Percentiles rank a stretch among this genome's conserved stretches.
These are phyloP conservation scores for Rutstroemia sp. DNA, from an alignment of 2,329 filamentous ascomycete species.

Conservation along the genomic window DNA sequence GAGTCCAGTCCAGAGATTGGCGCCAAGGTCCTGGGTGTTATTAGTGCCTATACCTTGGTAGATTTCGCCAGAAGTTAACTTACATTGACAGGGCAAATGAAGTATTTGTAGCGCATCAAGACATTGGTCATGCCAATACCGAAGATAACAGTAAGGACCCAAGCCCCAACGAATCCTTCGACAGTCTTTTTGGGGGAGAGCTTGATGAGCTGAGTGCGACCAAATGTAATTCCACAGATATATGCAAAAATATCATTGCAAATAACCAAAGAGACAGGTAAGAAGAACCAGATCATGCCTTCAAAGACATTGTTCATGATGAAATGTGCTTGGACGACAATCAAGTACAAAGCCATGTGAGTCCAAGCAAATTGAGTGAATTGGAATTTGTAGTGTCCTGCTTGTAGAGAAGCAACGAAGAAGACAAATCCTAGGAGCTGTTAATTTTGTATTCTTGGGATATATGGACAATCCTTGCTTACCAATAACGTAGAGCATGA, in stretches of 20 bases:
- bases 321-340: conserved; percentile 96
- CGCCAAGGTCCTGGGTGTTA: conserved; percentile 62
- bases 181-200: conserved; percentile 98
- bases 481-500: conserved; percentile 97
- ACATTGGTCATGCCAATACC: conserved; percentile 75
- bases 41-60: conserved; percentile 11
- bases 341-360: conserved; percentile 96
- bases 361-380: conserved; percentile 99
- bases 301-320: conserved; percentile 99
- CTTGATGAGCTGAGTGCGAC: conserved; percentile 93
- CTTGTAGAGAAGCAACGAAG: conserved; percentile 90
- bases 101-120: conserved; percentile 88
- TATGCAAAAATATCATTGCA: conserved; percentile 99
- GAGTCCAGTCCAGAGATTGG: conserved; percentile 86
- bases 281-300: conserved; percentile 99
- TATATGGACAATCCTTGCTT: conserved; percentile 28
- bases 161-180: conserved; percentile 92
- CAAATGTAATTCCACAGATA: conserved; percentile 94
- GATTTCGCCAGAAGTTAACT: conserved; percentile 22
- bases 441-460: conserved; percentile 23
- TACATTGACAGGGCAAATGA: conserved; percentile 92
- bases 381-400: conserved; percentile 95
- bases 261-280: conserved; percentile 90
- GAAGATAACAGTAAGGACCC: conserved; percentile 89
- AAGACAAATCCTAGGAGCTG: conserved; percentile 76